A percentile compares a stretch with the other conserved stretches of the same genome.
Conservation (phyloP, 441 rosid species). For the Manihot esculenta region DNA sequence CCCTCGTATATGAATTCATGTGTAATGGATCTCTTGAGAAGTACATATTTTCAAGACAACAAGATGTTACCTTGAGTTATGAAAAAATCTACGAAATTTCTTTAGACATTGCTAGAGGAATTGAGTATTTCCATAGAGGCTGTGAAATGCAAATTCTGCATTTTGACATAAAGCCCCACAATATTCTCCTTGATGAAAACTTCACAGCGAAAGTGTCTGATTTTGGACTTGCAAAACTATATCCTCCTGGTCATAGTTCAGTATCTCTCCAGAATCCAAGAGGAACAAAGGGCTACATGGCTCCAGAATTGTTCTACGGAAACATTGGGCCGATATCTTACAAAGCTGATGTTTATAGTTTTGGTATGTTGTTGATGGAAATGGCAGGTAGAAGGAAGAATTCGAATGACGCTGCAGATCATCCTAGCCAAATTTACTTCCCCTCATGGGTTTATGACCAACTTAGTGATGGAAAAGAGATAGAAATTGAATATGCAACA, state of each 20-base stretch:
- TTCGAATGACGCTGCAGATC: background rate
- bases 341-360: constrained; percentile 3
- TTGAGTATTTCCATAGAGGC: no score
- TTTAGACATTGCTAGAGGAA: no score
- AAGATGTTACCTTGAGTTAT: constrained; percentile 7
- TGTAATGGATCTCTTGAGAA: constrained; percentile 28
- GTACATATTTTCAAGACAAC: constrained; percentile 15
- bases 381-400: background rate
- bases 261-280: background rate
- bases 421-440: background rate
- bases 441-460: background rate
- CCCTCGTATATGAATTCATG: no score
- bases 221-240: no score
- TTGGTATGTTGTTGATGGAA: background rate
- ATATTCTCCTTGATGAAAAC: no score
- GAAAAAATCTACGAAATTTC: constrained; percentile 18
- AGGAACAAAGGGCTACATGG: background rate
- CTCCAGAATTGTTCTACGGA: background rate
- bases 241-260: no score
- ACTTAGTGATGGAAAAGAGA: background rate
- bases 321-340: background rate
- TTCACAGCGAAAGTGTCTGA: no score
- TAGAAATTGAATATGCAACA: no score
- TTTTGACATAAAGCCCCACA: no score
- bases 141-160: no score